phyloP scores from a whole-genome alignment of 495 filamentous ascomycete species.

The Tetracladium marchalianum region DNA sequence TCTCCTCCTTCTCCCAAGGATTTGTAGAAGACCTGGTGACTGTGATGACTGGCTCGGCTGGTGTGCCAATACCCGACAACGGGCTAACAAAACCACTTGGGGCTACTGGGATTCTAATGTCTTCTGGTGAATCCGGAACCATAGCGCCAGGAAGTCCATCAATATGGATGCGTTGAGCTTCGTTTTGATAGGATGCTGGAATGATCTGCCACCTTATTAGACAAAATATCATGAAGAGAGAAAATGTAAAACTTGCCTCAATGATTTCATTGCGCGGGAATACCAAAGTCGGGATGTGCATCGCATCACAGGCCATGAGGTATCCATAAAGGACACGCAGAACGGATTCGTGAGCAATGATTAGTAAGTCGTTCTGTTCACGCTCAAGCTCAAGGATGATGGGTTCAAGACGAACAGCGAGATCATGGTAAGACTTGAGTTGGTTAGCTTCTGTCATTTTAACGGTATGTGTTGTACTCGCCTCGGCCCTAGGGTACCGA shows the following conservation, averaged over 20 bases:
- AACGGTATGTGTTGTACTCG: conserved; percentile 27
- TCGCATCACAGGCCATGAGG: conserved; percentile 96
- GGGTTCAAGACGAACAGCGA: conserved; percentile 95
- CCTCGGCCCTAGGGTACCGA: conserved; percentile 89
- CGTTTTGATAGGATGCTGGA: conserved; percentile 93
- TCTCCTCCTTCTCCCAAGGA: conserved; percentile 1
- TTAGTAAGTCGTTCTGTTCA: conserved; percentile 91
- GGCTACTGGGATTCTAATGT: conserved; percentile 68
- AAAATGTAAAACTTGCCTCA: conserved; percentile 44
- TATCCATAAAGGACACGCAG: conserved; percentile 95
- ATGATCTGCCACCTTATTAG: conserved; percentile 54
- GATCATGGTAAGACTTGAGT: conserved; percentile 80
- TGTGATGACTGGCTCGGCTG: conserved; percentile 2
- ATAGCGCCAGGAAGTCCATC: conserved; percentile 49
- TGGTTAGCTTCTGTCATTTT: conserved; percentile 20
- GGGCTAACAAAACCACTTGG: conserved; percentile 15
- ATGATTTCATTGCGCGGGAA: conserved; percentile 97
- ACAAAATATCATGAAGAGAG: background rate
- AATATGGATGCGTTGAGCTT: conserved; percentile 78
- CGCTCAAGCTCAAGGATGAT: conserved; percentile 97
- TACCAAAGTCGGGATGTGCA: conserved; percentile 84
- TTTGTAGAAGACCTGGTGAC: background rate
- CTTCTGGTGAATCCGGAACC: conserved; percentile 62
- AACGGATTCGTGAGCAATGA: conserved; percentile 96
- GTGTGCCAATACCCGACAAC: conserved; percentile 14